Percentiles rank a stretch among this genome's conserved stretches.
These are phyloP conservation scores for Pseudogymnoascus sp. DNA, from an alignment of 2,329 filamentous ascomycete genomes.

Conservation along the genomic window DNA sequence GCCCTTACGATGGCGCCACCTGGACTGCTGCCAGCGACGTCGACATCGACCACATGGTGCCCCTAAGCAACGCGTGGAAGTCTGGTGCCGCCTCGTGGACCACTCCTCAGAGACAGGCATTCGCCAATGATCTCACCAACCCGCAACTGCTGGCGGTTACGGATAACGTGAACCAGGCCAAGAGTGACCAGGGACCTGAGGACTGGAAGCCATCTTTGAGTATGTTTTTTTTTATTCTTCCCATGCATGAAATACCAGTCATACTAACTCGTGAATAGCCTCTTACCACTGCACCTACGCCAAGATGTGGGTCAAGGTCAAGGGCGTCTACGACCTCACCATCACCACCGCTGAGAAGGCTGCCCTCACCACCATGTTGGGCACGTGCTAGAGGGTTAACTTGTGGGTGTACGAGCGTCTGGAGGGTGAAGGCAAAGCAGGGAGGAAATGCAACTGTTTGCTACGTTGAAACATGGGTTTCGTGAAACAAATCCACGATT, in stretches of 20 bases:
- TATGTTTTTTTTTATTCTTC: slow-evolving; percentile 28
- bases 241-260: neutral
- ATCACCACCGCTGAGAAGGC: slow-evolving; percentile 66
- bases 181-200: slow-evolving; percentile 68
- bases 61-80: slow-evolving; percentile 75
- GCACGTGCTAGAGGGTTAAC: slow-evolving; percentile 45
- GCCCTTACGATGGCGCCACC: slow-evolving; percentile 64
- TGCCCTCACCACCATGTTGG: slow-evolving; percentile 57
- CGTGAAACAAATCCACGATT: neutral
- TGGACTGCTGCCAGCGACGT: slow-evolving; percentile 63
- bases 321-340: slow-evolving; percentile 61
- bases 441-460: neutral
- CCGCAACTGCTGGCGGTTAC: slow-evolving; percentile 77
- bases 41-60: slow-evolving; percentile 80
- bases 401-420: neutral
- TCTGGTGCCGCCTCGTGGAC: slow-evolving; percentile 69
- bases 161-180: slow-evolving; percentile 64
- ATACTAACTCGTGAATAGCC: slow-evolving; percentile 26
- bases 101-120: slow-evolving; percentile 54
- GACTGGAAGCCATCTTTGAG: slow-evolving; percentile 64
- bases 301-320: slow-evolving; percentile 66
- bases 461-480: neutral
- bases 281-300: slow-evolving; percentile 74
- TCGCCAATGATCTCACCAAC: slow-evolving; percentile 69
- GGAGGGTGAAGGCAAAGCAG: too few species aligned